Evolutionary conservation across 768 basidiomycete species (phyloP), one percentile per base, ranked within the genome.

Genomic region (Leccinum barrowsii): DNA sequence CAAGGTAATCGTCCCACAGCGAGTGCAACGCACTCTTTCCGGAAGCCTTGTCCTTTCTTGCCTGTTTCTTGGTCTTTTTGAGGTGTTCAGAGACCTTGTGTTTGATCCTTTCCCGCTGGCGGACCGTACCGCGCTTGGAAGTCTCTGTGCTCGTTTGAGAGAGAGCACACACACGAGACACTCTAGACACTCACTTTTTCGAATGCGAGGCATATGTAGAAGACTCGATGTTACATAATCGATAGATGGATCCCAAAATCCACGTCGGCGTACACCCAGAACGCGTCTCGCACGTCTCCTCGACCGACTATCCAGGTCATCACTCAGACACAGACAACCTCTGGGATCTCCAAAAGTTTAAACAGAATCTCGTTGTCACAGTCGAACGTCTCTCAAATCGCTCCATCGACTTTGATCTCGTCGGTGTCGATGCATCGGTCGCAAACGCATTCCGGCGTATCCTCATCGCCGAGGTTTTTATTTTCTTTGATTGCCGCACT

Each of bases 381-480:
- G 80, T 97, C 35, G 85, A 90, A 59, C 82, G 90, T 46, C 76
- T 95, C 35, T 96, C 94, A 0, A 82, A 89, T 46, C 82, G 87
- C 15, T 87, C 89, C 2, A 84, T 97, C 60, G 95, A 98, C 64
- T 96, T 99, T 72, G 97, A 99, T 74, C 78, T 98, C 48, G 83
- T 98, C 56, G 95, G 96, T 5, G 89, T 98, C 28, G 96, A 99
- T 71, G 92, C 97, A 1, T 91, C 93, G 15, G 90, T 99, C 58
- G 94, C 97, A 30, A 98, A 99, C 72, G 94, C 96, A 0, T 84
- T 96, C 63, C 81, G 97, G 26, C 81, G 97, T 57, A 93, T 97
- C 55, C 80, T 98, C 70, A 90, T 98, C 50, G 90, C 96, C 10
- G 97, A 99, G 82, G 95, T 44, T 12, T 11, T 44, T 42, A 3